Base-by-base conservation (phyloP, 176 grass and related monocot species). In the Pontederia paniculata region DNA sequence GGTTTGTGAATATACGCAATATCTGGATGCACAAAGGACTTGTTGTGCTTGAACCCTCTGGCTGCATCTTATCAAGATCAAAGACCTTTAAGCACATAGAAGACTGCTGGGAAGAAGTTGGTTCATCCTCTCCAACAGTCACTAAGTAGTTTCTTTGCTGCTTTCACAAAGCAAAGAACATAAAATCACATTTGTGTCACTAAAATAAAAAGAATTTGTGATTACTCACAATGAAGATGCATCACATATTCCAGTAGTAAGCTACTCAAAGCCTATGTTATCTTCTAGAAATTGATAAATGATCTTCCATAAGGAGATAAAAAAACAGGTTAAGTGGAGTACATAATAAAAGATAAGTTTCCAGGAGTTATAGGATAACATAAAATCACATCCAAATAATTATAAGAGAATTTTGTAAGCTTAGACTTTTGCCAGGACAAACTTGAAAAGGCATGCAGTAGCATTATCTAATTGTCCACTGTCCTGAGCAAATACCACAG, bases 21-120 rank as follows among this genome's bases (percentile, higher is more conserved):
- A 98, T 98, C 65, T 98, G 86, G 68, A 88, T 80, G 72, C 93
- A 98, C 44, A 98, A 88, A 69, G 93, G 93, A 67, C 47, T 73
- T n/a, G 82, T 58, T 23, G 75, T 72, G 71, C 93, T 91, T 67
- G 93, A 98, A 73, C 93, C 83, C 50, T 91, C 87, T 69, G 87
- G 83, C 84, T 98, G 83, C 28, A 91, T 78, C 78, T 98, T 98
- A 69, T 98, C 93, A 50, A 98, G 93, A 54, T 98, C 80, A 0
- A 98, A 91, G 73, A 98, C 77, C 78, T 98, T 98, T 23, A 91
- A 74, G 68, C 86, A 98, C 13, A 91, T 76, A 66, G 83, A 77
- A 17, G 80, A 86, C 62, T 68, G 71, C 49, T 82, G 80, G 9
- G 86, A 77, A 69, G 87, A 80, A 55, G 76, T 61, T 60, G 84